Base-by-base conservation (phyloP, 495 filamentous ascomycete species). In the Daldinia grandis region DNA sequence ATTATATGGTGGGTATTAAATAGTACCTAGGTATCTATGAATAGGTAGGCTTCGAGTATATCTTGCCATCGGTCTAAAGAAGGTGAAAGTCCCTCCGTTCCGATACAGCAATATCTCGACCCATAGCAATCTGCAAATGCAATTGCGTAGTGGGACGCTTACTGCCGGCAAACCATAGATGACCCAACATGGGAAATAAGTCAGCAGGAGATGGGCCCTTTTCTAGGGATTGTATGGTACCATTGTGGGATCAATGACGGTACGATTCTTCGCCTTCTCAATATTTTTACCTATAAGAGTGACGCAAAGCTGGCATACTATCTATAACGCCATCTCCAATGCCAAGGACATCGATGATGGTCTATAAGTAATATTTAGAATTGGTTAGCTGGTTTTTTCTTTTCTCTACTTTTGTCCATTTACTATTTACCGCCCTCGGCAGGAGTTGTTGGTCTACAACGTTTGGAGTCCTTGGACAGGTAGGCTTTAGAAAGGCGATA, bases 51-150 rank as follows among this genome's bases (percentile, higher is more conserved):
- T 54, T 54, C 12, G 7, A 15, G 12, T 54, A 24, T 28, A 54
- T 27, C 25, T n/a, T 28, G 24, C 14, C 50, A 30, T 54, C 14
- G 1, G 17, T 25, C 27, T 24, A 54, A 24, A 54, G 6, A 19
- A 56, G 53, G 17, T 56, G 30, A 28, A 31, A 31, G 28, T 56
- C 28, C 14, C 35, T 37, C 1, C 53, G 30, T 10, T 56, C 53
- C 7, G 53, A 56, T 19, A 24, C 8, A 28, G 6, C 6, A 28
- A 35, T 30, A 25, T 56, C 53, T 35, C 53, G 30, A 17, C 30
- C 53, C 14, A 56, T 56, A 35, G 14, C 53, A 54, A 54, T 31
- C 50, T 54, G 25, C 5, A 54, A 30, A 12, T 56, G 53, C 2
- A 24, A 35, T 15, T 30, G 28, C 3, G 53, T 5, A 56, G 30